Conservation (phyloP, 768 basidiomycete species). For the Tylopilus subfusipes region DNA sequence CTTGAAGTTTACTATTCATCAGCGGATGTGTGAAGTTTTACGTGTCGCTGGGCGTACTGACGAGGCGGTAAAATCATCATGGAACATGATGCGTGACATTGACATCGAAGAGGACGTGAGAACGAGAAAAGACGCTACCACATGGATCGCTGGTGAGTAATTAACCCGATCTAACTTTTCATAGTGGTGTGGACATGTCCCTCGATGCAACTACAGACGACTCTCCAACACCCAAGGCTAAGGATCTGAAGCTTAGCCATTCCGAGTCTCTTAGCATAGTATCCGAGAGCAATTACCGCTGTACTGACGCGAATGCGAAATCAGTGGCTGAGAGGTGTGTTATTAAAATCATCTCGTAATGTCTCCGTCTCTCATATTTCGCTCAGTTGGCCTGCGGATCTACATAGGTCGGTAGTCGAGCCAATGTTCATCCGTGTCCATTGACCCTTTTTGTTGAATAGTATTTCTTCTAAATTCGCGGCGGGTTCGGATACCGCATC, state of each 20-base stretch:
- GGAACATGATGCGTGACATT: too few relatives aligned
- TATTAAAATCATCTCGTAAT: not conserved
- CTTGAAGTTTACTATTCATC: too few relatives aligned
- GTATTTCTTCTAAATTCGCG: conserved; percentile 21
- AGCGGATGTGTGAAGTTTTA: too few relatives aligned
- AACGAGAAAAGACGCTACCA: too few relatives aligned
- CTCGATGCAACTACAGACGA: not conserved
- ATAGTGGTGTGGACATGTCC: not conserved
- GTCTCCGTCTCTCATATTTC: not conserved
- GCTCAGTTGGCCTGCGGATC: conserved; percentile 6
- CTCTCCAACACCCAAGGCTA: not conserved
- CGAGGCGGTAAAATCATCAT: too few relatives aligned
- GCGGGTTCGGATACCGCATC: not conserved
- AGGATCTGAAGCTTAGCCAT: not conserved
- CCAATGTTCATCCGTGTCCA: not conserved
- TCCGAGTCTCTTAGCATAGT: conserved; percentile 20
- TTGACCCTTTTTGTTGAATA: not conserved
- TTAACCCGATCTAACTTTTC: not conserved
- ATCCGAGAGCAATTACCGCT: conserved; percentile 23
- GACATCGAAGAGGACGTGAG: too few relatives aligned
- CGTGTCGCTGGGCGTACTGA: too few relatives aligned
- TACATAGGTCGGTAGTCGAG: conserved; percentile 16
- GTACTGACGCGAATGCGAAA: conserved; percentile 4
- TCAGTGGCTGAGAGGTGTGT: conserved; percentile 10
- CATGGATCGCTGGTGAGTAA: too few relatives aligned